A percentile compares a stretch with the other conserved stretches of the same genome.
Evolutionary conservation across 768 basidiomycete species (phyloP).

Genomic region (Cantharellus cinnabarinus): DNA sequence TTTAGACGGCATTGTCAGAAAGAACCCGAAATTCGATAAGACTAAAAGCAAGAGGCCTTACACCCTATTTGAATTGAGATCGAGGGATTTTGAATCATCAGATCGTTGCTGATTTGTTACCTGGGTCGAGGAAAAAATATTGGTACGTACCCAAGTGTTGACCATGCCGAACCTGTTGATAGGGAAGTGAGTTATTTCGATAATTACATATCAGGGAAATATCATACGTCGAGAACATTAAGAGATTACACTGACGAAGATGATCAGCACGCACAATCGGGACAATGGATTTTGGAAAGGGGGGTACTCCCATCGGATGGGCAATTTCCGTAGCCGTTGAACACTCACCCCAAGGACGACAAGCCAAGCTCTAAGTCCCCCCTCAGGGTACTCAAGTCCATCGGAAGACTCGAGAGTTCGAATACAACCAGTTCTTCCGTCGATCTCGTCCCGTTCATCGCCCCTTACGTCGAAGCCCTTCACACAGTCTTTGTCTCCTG

Average conservation of each 20-base stretch:
- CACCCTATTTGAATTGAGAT: background rate
- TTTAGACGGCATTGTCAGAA: constrained; percentile 11
- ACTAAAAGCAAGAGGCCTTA: background rate
- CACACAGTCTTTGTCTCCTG: too few species aligned
- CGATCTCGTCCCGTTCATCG: too few species aligned
- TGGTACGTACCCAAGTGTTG: constrained; percentile 6
- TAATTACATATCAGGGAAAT: background rate
- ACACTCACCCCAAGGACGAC: background rate
- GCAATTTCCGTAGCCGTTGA: too few species aligned
- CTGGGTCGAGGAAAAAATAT: too few species aligned
- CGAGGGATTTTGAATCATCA: background rate
- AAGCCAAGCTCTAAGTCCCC: background rate
- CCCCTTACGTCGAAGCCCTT: too few species aligned
- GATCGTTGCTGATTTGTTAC: background rate
- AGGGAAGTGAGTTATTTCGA: background rate
- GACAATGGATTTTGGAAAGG: background rate
- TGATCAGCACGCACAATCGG: background rate
- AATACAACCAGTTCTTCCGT: too few species aligned
- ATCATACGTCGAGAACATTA: constrained; percentile 2
- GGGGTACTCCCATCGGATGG: too few species aligned
- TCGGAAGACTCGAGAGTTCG: background rate
- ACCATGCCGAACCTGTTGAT: background rate
- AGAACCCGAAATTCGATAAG: background rate
- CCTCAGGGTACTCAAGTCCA: background rate
- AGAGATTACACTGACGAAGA: background rate